Percentiles rank a stretch among this genome's conserved stretches.
Conservation (phyloP, 2,329 filamentous ascomycete species). For the Cytospora schulzeri region DNA sequence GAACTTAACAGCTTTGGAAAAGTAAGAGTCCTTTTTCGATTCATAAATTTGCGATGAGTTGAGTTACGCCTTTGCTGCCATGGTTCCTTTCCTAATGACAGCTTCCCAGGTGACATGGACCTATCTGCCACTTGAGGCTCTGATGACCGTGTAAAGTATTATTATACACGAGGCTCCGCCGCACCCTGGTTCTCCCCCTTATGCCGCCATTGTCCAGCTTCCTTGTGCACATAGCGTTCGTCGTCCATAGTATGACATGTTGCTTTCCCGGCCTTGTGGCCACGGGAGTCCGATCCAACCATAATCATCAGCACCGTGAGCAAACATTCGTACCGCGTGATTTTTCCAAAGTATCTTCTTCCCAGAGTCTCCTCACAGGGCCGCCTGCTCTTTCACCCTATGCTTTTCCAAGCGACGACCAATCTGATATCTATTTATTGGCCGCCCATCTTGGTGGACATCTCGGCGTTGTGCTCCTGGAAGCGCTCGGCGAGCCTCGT, state of each 20-base stretch:
- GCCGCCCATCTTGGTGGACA: constrained; percentile 56
- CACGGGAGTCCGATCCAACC: neutral
- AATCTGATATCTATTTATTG: constrained; percentile 38
- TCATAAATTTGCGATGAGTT: constrained; percentile 7
- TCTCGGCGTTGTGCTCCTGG: constrained; percentile 67
- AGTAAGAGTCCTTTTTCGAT: neutral
- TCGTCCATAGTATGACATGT: neutral
- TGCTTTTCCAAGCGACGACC: neutral
- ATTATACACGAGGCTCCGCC: neutral
- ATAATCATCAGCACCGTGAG: neutral
- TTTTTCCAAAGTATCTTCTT: neutral
- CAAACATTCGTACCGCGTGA: neutral
- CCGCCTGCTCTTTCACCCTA: neutral
- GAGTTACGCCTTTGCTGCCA: constrained; percentile 6
- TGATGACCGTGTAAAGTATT: neutral
- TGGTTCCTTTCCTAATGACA: neutral
- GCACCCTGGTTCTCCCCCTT: neutral
- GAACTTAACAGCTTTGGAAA: constrained; percentile 5
- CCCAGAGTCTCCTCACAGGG: neutral
- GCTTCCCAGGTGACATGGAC: neutral
- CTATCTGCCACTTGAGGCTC: neutral
- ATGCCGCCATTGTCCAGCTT: neutral
- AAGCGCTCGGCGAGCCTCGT: constrained; percentile 91
- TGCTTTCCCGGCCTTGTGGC: neutral
- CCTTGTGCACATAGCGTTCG: neutral